phyloP scores from a whole-genome alignment of 1,284 basidiomycete genomes.

The Schizophyllum commune region DNA sequence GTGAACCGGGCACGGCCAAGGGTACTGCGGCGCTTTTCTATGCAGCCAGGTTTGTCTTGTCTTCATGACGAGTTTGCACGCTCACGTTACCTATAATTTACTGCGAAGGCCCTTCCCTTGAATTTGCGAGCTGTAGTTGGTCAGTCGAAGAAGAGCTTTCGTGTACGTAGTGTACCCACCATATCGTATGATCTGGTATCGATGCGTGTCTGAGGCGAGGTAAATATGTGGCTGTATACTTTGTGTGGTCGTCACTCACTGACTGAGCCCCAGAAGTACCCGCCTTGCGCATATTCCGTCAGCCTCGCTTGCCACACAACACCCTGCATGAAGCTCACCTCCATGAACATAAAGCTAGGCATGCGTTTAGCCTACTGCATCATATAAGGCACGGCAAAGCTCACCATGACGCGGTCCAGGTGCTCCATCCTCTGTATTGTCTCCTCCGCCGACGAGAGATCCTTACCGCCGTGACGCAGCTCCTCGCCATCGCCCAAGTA shows the following conservation, averaged over 20 bases:
- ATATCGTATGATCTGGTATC: constrained; percentile 59
- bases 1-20: constrained; percentile 82
- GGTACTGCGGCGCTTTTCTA: constrained; percentile 78
- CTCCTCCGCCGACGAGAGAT: constrained; percentile 28
- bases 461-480: constrained; percentile 18
- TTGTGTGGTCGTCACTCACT: constrained; percentile 28
- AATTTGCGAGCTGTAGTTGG: constrained; percentile 54
- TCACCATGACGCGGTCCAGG: constrained; percentile 49
- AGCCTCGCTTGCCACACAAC: neutral
- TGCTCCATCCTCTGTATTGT: constrained; percentile 45
- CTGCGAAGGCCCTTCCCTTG: constrained; percentile 59
- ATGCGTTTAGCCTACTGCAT: neutral
- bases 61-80: neutral
- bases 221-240: constrained; percentile 12
- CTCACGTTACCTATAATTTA: constrained; percentile 41
- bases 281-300: constrained; percentile 31
- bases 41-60: constrained; percentile 13
- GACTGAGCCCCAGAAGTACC: constrained; percentile 62
- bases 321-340: constrained; percentile 28
- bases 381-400: constrained; percentile 7
- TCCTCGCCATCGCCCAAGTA: constrained; percentile 26
- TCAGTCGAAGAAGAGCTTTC: neutral
- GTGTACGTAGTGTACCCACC: constrained; percentile 23
- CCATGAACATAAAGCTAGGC: constrained; percentile 70
- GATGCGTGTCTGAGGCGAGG: constrained; percentile 49